A percentile compares a stretch with the other conserved stretches of the same genome.
phyloP scores from a whole-genome alignment of 2,329 filamentous ascomycete genomes.

The Exophiala alcalophila region DNA sequence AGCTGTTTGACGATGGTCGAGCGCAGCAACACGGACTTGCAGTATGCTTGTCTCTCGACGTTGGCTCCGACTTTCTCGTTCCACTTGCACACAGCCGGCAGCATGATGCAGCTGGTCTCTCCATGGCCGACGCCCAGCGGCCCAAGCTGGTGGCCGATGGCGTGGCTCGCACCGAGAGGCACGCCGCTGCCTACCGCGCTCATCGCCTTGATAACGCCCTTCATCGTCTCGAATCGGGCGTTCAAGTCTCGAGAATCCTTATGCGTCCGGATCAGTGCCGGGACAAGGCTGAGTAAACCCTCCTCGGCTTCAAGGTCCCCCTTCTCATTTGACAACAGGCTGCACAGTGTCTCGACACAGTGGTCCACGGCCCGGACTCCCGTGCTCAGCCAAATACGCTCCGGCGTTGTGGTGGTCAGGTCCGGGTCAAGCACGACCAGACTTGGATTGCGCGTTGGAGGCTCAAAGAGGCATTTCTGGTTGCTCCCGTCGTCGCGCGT shows the following conservation, averaged over 20 bases:
- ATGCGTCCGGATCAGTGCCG: conserved; percentile 44
- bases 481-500: conserved; percentile 35
- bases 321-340: conserved; percentile 36
- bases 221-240: conserved; percentile 48
- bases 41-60: conserved; percentile 42
- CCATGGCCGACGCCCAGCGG: conserved; percentile 59
- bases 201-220: conserved; percentile 56
- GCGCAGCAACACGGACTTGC: conserved; percentile 42
- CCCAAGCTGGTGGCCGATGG: conserved; percentile 53
- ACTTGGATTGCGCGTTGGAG: conserved; percentile 43
- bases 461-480: conserved; percentile 35
- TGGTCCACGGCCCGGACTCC: conserved; percentile 58
- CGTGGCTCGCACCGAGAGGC: conserved; percentile 51
- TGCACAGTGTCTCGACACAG: conserved; percentile 56
- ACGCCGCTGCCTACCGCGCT: conserved; percentile 42
- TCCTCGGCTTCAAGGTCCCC: conserved; percentile 39
- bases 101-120: conserved; percentile 57
- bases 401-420: conserved; percentile 52
- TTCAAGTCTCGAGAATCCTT: conserved; percentile 38
- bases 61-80: conserved; percentile 48
- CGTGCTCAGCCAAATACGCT: conserved; percentile 56
- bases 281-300: conserved; percentile 44
- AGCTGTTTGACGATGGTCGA: conserved; percentile 39
- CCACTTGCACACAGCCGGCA: conserved; percentile 56
- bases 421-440: conserved; percentile 58